Conservation (phyloP, 768 basidiomycete species). For the Auricularia sp. region DNA sequence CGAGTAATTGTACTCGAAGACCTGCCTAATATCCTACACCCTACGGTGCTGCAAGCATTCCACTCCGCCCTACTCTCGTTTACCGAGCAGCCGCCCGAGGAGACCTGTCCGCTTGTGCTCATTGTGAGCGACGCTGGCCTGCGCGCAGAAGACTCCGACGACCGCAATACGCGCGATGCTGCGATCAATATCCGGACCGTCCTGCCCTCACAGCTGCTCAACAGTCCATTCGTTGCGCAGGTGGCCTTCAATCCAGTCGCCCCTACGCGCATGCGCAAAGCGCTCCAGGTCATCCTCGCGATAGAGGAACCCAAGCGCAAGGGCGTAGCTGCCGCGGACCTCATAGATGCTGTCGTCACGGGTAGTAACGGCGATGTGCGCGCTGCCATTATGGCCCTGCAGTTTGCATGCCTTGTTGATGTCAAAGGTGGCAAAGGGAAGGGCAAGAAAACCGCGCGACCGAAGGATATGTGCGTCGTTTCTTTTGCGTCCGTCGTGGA, state of each 20-base stretch:
- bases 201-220: conserved; percentile 55
- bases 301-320: conserved; percentile 17
- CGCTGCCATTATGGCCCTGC: conserved; percentile 85
- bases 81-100: conserved; percentile 27
- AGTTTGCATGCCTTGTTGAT: conserved; percentile 62
- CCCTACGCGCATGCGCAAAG: conserved; percentile 71
- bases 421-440: conserved; percentile 15
- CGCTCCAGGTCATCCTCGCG: conserved; percentile 51
- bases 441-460: conserved; percentile 24
- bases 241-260: conserved; percentile 93
- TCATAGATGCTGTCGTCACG: conserved; percentile 65
- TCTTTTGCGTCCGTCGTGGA: too few species aligned
- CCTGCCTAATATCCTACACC: conserved; percentile 81
- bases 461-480: conserved; percentile 13
- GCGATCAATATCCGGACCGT: conserved; percentile 61
- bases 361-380: conserved; percentile 86
- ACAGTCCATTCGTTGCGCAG: conserved; percentile 68
- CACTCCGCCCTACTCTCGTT: conserved; percentile 58
- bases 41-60: conserved; percentile 56
- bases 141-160: conserved; percentile 51
- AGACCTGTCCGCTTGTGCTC: conserved; percentile 55
- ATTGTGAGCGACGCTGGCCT: conserved; percentile 76
- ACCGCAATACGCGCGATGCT: conserved; percentile 40
- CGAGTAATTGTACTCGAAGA: conserved; percentile 79
- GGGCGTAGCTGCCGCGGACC: conserved; percentile 44